These are phyloP conservation scores for Globisporangium okanoganense DNA, from an alignment of 352 stramenopile species.

Conservation along the genomic window DNA sequence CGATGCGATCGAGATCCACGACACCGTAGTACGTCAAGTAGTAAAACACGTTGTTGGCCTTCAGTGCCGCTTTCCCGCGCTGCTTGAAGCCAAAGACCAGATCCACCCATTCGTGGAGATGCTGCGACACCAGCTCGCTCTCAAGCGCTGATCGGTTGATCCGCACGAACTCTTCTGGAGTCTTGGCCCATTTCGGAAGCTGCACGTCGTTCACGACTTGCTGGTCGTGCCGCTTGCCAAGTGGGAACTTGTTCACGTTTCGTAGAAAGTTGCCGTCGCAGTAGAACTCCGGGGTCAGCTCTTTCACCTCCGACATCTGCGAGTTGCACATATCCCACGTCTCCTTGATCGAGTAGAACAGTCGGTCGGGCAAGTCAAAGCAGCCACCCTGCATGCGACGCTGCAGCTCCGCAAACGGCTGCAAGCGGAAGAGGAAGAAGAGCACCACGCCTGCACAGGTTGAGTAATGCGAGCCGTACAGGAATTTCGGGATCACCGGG, in stretches of 20 bases:
- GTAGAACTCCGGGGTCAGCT: conserved; percentile 99
- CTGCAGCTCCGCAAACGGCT: conserved; percentile 97
- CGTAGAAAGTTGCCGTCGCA: conserved; percentile 92
- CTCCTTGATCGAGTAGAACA: conserved; percentile 96
- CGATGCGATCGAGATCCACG: conserved; percentile 96
- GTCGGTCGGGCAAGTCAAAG: conserved; percentile 97
- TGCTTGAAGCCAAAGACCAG: conserved; percentile 99
- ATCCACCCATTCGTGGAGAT: conserved; percentile 99
- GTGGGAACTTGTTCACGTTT: conserved; percentile 95
- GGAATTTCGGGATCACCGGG: conserved; percentile 86
- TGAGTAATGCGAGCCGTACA: conserved; percentile 95
- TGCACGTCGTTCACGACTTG: conserved; percentile 91
- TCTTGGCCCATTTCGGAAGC: conserved; percentile 96
- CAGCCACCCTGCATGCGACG: conserved; percentile 94
- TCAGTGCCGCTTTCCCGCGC: conserved; percentile 89
- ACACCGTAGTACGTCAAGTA: conserved; percentile 91
- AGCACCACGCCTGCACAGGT: conserved; percentile 96
- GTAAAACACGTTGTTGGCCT: conserved; percentile 97
- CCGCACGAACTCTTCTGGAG: conserved; percentile 94
- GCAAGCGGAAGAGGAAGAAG: conserved; percentile 97
- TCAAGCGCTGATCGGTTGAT: conserved; percentile 96
- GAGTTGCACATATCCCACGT: conserved; percentile 98
- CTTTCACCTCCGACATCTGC: conserved; percentile 98
- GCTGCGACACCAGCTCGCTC: conserved; percentile 95
- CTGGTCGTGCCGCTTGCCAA: conserved; percentile 89